Base-by-base conservation (phyloP, 2,329 filamentous ascomycete genomes). In the Aspergillus udagawae region DNA sequence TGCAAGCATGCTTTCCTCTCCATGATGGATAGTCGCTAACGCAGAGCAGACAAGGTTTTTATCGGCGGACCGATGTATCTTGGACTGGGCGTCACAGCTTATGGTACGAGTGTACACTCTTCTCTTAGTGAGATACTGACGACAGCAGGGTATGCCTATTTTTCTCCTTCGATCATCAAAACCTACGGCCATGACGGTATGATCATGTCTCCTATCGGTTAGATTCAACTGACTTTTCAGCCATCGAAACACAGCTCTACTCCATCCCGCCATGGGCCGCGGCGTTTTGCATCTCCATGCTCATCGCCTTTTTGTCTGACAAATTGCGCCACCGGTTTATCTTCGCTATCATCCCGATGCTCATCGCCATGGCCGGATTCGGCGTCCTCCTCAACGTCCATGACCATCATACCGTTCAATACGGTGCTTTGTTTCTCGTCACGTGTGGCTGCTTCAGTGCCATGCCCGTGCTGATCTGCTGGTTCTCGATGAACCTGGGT, bases 401-500 rank as follows among this genome's bases (percentile, higher is more conserved):
- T 71, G 75, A 88, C 69, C 83, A 91, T 70, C 78, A 76, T 0
- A 61, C 81, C 10, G 74, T 90, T 4, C 83, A 94, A 70, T 97
- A 96, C 66, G 88, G 80, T 0, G 89, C 88, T 0, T 81, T 97
- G 0, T 96, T 94, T 77, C 79, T 97, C 20, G 84, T 94, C 45
- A 87, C 89, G 1, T 86, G 86, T 77, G 91, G 91, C 49, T 82
- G 84, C 0, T 97, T 94, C 75, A 86, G 85, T 0, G 90, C 92
- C 9, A 91, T 96, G 87, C 92, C 92, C 0, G 86, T 96, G 21
- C 84, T 91, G 41, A 83, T 92, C 4, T 91, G 88, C 72, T 92
- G 89, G 89, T 92, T 89, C 72, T 87, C 87, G 63, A 91, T 91
- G 84, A 92, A 91, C 64, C 77, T 91, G 0, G 85, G 85, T 1